Percentiles rank a stretch among this genome's conserved stretches.
phyloP scores from a whole-genome alignment of 345 rosid species.

The Trapa incisa region DNA sequence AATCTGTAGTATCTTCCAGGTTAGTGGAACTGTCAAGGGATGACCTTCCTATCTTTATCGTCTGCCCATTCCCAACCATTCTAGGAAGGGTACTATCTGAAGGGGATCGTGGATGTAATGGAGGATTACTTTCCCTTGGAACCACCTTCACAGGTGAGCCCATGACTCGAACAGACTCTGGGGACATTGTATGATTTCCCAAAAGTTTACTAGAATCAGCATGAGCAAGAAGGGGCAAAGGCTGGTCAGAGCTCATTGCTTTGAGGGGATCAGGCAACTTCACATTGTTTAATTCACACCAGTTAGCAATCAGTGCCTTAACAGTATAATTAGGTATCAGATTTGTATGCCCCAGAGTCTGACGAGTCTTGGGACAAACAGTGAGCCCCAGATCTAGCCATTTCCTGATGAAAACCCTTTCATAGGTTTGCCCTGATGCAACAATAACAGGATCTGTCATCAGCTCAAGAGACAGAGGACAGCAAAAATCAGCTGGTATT shows the following conservation, averaged over 20 bases:
- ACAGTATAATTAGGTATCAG: constrained; percentile 93
- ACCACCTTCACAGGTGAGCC: constrained; percentile 28
- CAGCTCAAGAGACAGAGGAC: constrained; percentile 91
- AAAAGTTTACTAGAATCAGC: constrained; percentile 31
- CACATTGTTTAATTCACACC: constrained; percentile 90
- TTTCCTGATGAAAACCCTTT: constrained; percentile 68
- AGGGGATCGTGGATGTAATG: constrained; percentile 47
- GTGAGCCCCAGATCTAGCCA: constrained; percentile 92
- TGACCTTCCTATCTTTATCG: constrained; percentile 35
- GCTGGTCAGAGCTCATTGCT: constrained; percentile 43
- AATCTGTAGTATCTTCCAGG: constrained; percentile 37
- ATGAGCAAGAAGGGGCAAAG: constrained; percentile 38
- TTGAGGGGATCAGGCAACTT: constrained; percentile 67
- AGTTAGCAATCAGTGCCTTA: constrained; percentile 80
- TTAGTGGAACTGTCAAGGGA: constrained; percentile 38
- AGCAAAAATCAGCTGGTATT: constrained; percentile 92
- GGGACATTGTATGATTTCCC: constrained; percentile 28
- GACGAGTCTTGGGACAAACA: constrained; percentile 94
- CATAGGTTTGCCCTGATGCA: constrained; percentile 92
- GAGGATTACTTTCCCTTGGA: constrained; percentile 39
- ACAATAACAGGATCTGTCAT: constrained; percentile 98
- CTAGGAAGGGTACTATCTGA: constrained; percentile 43
- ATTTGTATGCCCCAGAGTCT: constrained; percentile 57
- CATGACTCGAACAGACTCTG: constrained; percentile 33
- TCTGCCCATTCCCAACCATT: constrained; percentile 37